Percentiles rank a stretch among this genome's conserved stretches.
Evolutionary conservation across 23 red algal genomes (phyloP).

Genomic region (Gracilaria vermiculophylla): DNA sequence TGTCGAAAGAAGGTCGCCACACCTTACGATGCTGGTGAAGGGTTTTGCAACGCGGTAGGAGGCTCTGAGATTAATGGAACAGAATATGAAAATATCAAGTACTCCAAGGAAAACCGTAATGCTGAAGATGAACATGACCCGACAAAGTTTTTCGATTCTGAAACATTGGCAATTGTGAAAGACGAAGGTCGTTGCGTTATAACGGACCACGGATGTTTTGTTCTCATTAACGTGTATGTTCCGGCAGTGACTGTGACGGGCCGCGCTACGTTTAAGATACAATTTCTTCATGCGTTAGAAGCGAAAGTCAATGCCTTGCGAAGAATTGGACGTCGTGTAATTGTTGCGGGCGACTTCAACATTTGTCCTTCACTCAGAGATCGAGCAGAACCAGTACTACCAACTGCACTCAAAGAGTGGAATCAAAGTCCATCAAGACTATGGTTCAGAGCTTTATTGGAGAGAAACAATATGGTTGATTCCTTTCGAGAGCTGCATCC

Average conservation of each 20-base stretch:
- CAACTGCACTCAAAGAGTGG: constrained; percentile 3
- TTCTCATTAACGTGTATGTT: constrained; percentile 66
- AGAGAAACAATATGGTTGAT: constrained; percentile 42
- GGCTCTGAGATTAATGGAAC: background rate
- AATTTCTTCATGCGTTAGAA: constrained; percentile 38
- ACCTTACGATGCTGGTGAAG: constrained; percentile 36
- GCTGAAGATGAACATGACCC: background rate
- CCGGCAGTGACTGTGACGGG: constrained; percentile 23
- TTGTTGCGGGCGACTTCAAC: constrained; percentile 67
- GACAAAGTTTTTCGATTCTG: background rate
- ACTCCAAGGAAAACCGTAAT: background rate
- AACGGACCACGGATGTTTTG: constrained; percentile 56
- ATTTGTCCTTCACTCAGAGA: constrained; percentile 36
- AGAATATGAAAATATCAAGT: background rate
- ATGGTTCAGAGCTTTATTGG: constrained; percentile 38
- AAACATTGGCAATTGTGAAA: constrained; percentile 12
- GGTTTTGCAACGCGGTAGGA: constrained; percentile 20
- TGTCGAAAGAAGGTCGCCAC: constrained; percentile 30
- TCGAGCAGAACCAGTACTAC: constrained; percentile 23
- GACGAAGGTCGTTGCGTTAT: constrained; percentile 60
- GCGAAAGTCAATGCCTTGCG: constrained; percentile 47
- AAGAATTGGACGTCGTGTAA: constrained; percentile 25
- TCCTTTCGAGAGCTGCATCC: constrained; percentile 55
- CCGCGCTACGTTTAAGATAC: constrained; percentile 45
- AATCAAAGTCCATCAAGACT: constrained; percentile 25